Evolutionary conservation across 257 asterid species (phyloP), one percentile per base, ranked within the genome.

Genomic region (Ligustrum vulgare): DNA sequence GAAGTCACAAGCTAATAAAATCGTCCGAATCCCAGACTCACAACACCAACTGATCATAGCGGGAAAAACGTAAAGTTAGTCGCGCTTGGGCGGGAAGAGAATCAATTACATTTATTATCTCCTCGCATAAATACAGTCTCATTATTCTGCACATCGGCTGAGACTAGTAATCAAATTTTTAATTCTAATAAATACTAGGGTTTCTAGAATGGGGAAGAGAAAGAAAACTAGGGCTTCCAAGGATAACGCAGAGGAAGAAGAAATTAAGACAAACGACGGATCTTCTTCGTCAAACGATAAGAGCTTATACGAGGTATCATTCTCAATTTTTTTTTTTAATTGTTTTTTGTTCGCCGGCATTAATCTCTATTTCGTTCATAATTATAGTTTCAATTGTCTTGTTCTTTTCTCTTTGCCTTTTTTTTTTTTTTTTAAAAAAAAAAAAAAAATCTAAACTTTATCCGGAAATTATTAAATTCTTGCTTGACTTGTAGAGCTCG

Each of bases 281-380:
- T 86, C 87, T 28, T 80, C 94, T 69, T 86, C 96, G 47, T 84
- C 94, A 31, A 69, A 64, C 31, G 84, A 77, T 6, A 86, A 87
- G 79, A 89, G 92, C 74, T 88, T 93, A 56, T 93, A 93, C 37
- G 97, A 91, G 93, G 98, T 93, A 79, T 60, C 31, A 5, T 47
- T 51, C 12, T 2, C 25, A 6, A 3, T 20, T 11, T 16, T 37
- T 33, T 69, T 5, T 45, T 45, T 47, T 39, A 6, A 2, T 28
- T 28, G 23, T 9, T 28, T 66, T 66, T 13, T 1, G 13, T 39
- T 39, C 3, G 12, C 16, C 51, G 0, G 5, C 51, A 43, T 43
- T 12, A 3, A 43, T 12, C 18, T 10, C 51, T 43, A 43, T 43
- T 43, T 43, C 51, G 12, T 12, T 18, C 10, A 5, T 18, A 8